These are phyloP conservation scores for Leavenworthia alabamica DNA, from an alignment of 345 rosid genomes.

Conservation along the genomic window DNA sequence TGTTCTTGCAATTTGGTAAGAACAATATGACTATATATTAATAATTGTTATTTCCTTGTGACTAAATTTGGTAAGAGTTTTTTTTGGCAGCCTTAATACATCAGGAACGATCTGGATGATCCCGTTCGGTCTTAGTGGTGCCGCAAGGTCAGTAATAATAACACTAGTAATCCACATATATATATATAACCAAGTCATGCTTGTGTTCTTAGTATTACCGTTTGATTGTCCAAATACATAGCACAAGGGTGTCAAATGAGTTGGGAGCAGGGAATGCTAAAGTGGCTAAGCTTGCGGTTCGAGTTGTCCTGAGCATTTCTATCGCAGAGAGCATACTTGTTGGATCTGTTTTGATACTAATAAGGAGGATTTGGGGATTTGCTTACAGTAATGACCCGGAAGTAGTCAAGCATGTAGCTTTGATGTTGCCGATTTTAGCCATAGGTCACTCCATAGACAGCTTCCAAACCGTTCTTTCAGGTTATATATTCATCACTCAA, in stretches of 20 bases:
- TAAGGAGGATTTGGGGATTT: constrained; percentile 43
- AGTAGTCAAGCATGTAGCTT: constrained; percentile 34
- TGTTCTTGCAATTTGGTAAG: constrained; percentile 41
- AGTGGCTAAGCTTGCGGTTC: constrained; percentile 41
- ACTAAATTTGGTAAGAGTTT: not conserved
- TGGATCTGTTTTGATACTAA: constrained; percentile 34
- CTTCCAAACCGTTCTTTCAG: constrained; percentile 45
- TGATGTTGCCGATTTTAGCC: constrained; percentile 33
- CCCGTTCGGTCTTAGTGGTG: constrained; percentile 61
- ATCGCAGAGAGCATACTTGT: constrained; percentile 38
- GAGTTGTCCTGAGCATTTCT: constrained; percentile 39
- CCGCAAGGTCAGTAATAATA: constrained; percentile 41
- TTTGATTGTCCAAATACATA: not conserved
- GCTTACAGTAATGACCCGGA: constrained; percentile 32
- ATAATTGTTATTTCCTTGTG: not conserved
- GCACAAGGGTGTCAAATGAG: constrained; percentile 62
- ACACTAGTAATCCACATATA: not conserved
- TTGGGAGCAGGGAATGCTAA: constrained; percentile 46
- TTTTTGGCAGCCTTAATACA: constrained; percentile 54
- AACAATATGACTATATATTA: not conserved
- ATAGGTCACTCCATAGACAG: constrained; percentile 35
- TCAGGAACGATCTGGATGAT: constrained; percentile 61
- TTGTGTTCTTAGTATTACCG: not conserved
- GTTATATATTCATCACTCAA: constrained; percentile 7
- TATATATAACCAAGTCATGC: not conserved